phyloP scores from a whole-genome alignment of 306 rosid species.

The Ceratonia siliqua region DNA sequence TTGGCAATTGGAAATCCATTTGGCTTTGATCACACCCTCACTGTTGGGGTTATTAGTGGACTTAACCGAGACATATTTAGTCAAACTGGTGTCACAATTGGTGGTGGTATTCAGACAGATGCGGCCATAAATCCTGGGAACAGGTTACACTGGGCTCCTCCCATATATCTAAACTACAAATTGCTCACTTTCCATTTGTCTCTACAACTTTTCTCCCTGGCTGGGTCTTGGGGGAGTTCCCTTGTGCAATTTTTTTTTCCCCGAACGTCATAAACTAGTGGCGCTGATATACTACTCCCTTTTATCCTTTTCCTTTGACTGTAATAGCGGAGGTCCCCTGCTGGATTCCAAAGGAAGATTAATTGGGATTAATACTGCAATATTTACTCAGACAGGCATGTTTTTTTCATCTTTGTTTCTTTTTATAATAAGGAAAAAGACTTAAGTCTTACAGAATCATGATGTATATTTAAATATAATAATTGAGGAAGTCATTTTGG shows the following conservation, averaged over 20 bases:
- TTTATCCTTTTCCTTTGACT: slow-evolving; percentile 39
- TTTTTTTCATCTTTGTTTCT: slow-evolving; percentile 2
- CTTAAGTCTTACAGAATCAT: background rate
- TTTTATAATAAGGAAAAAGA: slow-evolving; percentile 5
- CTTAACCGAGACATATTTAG: slow-evolving; percentile 86
- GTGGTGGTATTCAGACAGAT: slow-evolving; percentile 96
- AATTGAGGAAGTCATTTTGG: slow-evolving; percentile 13
- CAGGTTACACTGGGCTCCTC: slow-evolving; percentile 51
- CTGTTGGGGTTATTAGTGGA: slow-evolving; percentile 95
- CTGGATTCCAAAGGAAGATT: slow-evolving; percentile 87
- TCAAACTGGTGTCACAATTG: slow-evolving; percentile 91
- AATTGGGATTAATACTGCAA: slow-evolving; percentile 92
- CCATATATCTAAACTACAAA: slow-evolving; percentile 9
- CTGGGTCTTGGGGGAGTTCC: slow-evolving; percentile 8
- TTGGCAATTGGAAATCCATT: slow-evolving; percentile 98
- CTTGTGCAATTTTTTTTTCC: background rate
- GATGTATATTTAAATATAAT: slow-evolving; percentile 12
- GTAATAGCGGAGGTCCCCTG: slow-evolving; percentile 88
- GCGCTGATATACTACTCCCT: slow-evolving; percentile 1
- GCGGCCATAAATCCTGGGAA: slow-evolving; percentile 98
- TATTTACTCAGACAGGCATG: slow-evolving; percentile 88
- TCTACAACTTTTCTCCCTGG: background rate
- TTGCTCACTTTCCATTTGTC: slow-evolving; percentile 9
- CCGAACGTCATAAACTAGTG: background rate
- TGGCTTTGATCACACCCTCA: slow-evolving; percentile 97